Evolutionary conservation across 495 filamentous ascomycete genomes (phyloP), one percentile per base, ranked within the genome.

Genomic region (Umbilicaria muhlenbergii): DNA sequence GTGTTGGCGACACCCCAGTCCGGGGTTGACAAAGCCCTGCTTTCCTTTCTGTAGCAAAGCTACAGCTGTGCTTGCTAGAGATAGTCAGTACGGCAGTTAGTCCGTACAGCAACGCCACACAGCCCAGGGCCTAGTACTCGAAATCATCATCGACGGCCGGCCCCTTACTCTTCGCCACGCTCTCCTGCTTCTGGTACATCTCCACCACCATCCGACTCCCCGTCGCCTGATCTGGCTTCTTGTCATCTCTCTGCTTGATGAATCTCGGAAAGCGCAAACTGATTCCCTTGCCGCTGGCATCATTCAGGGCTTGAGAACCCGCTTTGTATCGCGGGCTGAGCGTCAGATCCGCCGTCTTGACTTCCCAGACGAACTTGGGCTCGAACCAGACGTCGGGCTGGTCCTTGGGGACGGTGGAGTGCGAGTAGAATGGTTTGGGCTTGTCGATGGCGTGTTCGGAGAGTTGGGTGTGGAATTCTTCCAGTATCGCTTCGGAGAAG

Each of bases 341-440:
- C 3, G 87, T 95, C 53, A 98, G 60, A 70, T 96, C 91, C 2
- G 91, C 91, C 11, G 89, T 86, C 63, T 89, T 95, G 47, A 96
- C 87, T 61, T 98, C 91, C 91, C 91, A 98, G 2, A 98, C 92
- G 36, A 83, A 74, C 21, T 77, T 76, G 3, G 89, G 85, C 62
- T 96, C 91, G 58, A 98, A 92, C 91, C 91, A 98, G 31, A 98
- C 89, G 58, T 98, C 92, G 1, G 91, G 91, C 59, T 96, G 91
- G 52, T 94, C 81, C 53, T 92, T 88, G 28, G 79, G 78, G 18
- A 82, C 83, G 1, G 66, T 69, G 5, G 80, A 83, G 56, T 98
- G 92, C 1, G 75, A 66, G 58, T 95, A 98, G 61, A 94, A 98
- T 2, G 92, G 91, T 48, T 96, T 96, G 2, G 91, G 78, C 10